Base-by-base conservation (phyloP, 805 yeast species). In the Wickerhamiella sergipiensis region DNA sequence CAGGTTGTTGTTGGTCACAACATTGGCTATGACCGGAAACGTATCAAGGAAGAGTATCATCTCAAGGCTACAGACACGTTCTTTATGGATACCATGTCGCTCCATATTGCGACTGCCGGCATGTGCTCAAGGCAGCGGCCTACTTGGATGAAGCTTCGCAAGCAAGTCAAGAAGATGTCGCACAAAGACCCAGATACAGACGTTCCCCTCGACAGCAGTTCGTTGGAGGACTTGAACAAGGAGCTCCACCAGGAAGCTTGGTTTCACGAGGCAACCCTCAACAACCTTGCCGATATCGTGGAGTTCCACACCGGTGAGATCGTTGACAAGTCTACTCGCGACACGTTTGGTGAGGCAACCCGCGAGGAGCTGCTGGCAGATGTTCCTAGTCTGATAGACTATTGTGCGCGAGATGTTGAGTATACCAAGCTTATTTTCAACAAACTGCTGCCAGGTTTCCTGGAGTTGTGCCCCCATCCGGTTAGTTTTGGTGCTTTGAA, bases 81-180 rank as follows among this genome's bases (percentile, higher is more conserved):
- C 65, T 92, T 71, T 60, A 57, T 94, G 52, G 99, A 92, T 65
- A 89, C 95, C 1, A 85, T 90, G 88, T 83, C 97, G 1, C 68
- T 92, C 18, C 99, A 92, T 66, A 79, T 89, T 33, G 94, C 97
- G 1, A 78, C 81, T 0, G 79, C 83, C 48, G 99, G 99, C 0
- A 82, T 92, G 77, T 86, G 96, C 64, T 85, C 97, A 2, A 80
- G 85, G 58, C 98, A 92, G 61, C 67, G 97, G 54, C 83, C 87
- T 0, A 72, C 76, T 17, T 92, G 92, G 85, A 64, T 77, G 58
- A 79, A 61, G 43, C 51, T 55, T 26, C 54, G 58, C 31, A 64
- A 67, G 53, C 45, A 49, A 5, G 48, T 47, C 36, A 47, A 48
- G n/a, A 44, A 42, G 3, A 52, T 42, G 24, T 31, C 43, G 7